Percentiles rank a stretch among this genome's conserved stretches.
These are phyloP conservation scores for Xylariales sp. DNA, from an alignment of 2,329 filamentous ascomycete species.

Conservation along the genomic window DNA sequence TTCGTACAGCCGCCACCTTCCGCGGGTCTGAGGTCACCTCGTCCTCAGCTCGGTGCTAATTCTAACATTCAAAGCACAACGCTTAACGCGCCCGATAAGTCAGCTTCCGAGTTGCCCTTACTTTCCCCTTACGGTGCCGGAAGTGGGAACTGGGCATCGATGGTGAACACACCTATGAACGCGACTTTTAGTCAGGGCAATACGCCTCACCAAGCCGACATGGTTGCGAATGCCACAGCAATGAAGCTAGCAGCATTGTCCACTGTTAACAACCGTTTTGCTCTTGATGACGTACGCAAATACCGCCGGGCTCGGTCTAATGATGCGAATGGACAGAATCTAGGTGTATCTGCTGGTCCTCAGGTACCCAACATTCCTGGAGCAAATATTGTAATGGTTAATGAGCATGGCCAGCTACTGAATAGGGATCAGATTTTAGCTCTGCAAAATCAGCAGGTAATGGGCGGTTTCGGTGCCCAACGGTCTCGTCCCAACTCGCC, in stretches of 20 bases:
- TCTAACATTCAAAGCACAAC: constrained; percentile 85
- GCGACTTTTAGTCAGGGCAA: constrained; percentile 79
- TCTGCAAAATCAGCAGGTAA: constrained; percentile 75
- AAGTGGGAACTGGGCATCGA: constrained; percentile 96
- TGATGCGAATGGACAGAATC: constrained; percentile 74
- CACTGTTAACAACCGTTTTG: constrained; percentile 98
- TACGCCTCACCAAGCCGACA: constrained; percentile 84
- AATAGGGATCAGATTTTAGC: constrained; percentile 86
- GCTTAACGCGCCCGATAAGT: constrained; percentile 77
- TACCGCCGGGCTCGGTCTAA: constrained; percentile 92
- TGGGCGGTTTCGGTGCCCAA: constrained; percentile 70
- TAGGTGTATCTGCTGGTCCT: constrained; percentile 74
- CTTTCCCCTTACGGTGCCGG: constrained; percentile 84
- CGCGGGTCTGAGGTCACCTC: constrained; percentile 82
- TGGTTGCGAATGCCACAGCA: constrained; percentile 97
- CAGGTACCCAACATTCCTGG: constrained; percentile 72
- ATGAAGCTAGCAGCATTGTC: constrained; percentile 98
- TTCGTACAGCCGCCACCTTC: constrained; percentile 86
- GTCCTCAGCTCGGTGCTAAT: constrained; percentile 73
- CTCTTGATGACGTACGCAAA: constrained; percentile 95
- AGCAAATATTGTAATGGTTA: constrained; percentile 91
- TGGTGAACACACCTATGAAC: constrained; percentile 98
- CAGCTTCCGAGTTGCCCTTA: constrained; percentile 78
- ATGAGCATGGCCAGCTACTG: constrained; percentile 89
- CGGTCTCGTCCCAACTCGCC: constrained; percentile 92